Conservation (phyloP, 1,284 basidiomycete species). For the Jaminaea rosea region DNA sequence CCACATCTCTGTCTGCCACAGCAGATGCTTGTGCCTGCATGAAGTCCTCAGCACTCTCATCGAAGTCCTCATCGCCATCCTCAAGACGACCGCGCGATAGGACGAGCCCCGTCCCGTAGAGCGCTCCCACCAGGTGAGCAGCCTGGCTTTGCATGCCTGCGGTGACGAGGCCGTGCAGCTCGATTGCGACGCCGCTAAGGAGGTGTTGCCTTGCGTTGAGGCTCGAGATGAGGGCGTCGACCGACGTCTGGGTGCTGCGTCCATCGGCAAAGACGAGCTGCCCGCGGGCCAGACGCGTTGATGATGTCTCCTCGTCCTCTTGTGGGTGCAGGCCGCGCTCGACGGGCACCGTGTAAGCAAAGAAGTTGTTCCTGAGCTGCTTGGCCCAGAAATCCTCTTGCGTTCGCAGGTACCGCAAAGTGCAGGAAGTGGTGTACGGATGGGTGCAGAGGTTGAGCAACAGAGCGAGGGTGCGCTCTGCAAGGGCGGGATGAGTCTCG, state of each 20-base stretch:
- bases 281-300: conserved; percentile 63
- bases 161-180: conserved; percentile 74
- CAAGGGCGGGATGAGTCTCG: conserved; percentile 58
- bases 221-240: conserved; percentile 66
- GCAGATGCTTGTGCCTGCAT: neutral
- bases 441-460: conserved; percentile 80
- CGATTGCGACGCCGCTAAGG: conserved; percentile 76
- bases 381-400: conserved; percentile 79
- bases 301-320: conserved; percentile 62
- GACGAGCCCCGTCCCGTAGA: conserved; percentile 30
- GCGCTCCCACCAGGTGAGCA: conserved; percentile 29
- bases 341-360: conserved; percentile 11
- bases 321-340: conserved; percentile 57
- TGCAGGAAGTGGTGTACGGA: conserved; percentile 68
- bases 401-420: conserved; percentile 78
- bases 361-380: conserved; percentile 56
- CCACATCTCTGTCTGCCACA: conserved; percentile 48
- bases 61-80: conserved; percentile 18
- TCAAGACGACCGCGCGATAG: conserved; percentile 5
- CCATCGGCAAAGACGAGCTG: conserved; percentile 66
- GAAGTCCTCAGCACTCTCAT: conserved; percentile 1
- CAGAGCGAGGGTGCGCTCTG: conserved; percentile 75
- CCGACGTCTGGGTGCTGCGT: conserved; percentile 62
- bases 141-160: conserved; percentile 52
- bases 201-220: conserved; percentile 74